Percentiles rank a stretch among this genome's conserved stretches.
phyloP scores from a whole-genome alignment of 1,284 basidiomycete species.

The Marasmius tenuissimus region DNA sequence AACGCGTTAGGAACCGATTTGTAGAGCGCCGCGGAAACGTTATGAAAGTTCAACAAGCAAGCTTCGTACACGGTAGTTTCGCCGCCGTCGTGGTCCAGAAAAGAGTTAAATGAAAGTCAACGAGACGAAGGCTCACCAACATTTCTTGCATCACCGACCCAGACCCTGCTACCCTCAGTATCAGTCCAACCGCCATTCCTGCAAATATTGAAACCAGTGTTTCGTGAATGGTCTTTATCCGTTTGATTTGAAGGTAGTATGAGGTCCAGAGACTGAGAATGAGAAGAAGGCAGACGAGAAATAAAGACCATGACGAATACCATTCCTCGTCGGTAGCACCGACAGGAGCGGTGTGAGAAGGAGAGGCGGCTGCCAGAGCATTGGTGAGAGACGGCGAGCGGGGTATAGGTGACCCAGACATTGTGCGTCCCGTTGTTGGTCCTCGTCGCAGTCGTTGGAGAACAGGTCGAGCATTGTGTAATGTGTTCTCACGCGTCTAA shows the following conservation, averaged over 20 bases:
- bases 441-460: too few species aligned
- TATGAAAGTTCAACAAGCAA: not conserved
- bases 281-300: slow-evolving; percentile 92
- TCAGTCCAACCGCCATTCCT: slow-evolving; percentile 93
- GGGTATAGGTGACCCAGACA: not conserved
- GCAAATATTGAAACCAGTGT: slow-evolving; percentile 95
- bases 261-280: slow-evolving; percentile 95
- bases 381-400: not conserved
- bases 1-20: not conserved
- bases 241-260: slow-evolving; percentile 97
- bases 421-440: not conserved
- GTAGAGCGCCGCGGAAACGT: not conserved
- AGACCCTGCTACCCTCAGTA: slow-evolving; percentile 81
- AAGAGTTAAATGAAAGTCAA: not conserved
- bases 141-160: slow-evolving; percentile 96
- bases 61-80: not conserved
- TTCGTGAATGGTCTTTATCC: slow-evolving; percentile 95
- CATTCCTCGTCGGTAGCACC: slow-evolving; percentile 69
- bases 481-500: too few species aligned
- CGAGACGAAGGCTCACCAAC: slow-evolving; percentile 70
- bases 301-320: slow-evolving; percentile 92
- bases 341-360: not conserved
- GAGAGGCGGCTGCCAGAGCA: not conserved
- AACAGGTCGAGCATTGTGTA: too few species aligned
- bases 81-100: not conserved